Evolutionary conservation across 148 eudicot genomes (phyloP), one percentile per base, ranked within the genome.

Genomic region (Vaccinium corymbosum): DNA sequence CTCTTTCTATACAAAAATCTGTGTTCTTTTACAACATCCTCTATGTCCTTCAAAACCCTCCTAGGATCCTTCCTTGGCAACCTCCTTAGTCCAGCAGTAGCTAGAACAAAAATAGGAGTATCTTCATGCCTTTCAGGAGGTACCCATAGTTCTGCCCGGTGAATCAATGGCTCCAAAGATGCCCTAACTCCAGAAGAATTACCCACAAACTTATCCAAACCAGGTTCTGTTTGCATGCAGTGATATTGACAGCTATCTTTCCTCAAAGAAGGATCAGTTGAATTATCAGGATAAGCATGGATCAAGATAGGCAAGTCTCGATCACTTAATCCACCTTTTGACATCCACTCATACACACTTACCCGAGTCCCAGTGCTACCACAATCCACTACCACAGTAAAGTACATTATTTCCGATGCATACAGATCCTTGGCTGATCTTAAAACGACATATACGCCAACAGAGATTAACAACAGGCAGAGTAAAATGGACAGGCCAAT

Each of bases 311-410:
- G 98, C 57, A 92, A 89, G 76, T 84, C 84, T 25, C 79, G 79
- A 76, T 79, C 55, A 77, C 51, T 81, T 19, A 79, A 29, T 52
- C 79, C 83, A 27, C 59, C 84, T 62, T 75, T 86, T 56, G 29
- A 52, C 77, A 53, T 75, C 94, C 94, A 92, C 79, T 93, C 87
- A 78, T 88, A 91, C 56, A 93, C 95, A 88, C 89, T 93, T 59
- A 95, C 94, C 71, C 98, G 91, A 3, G 97, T 93, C 8, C 98
- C 97, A 7, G 94, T 93, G 85, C 98, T 95, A 81, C 97, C 98
- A 88, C 98, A 95, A 88, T 95, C 97, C 72, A 95, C 89, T 55
- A 95, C 94, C 76, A 93, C 97, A n/a, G 93, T 90, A 85, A 87
- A 95, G 86, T 87, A 91, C 46, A 88, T 66, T 35, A 53, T 89